Evolutionary conservation across 495 filamentous ascomycete species (phyloP), one percentile per base, ranked within the genome.

Genomic region (Terfezia claveryi): DNA sequence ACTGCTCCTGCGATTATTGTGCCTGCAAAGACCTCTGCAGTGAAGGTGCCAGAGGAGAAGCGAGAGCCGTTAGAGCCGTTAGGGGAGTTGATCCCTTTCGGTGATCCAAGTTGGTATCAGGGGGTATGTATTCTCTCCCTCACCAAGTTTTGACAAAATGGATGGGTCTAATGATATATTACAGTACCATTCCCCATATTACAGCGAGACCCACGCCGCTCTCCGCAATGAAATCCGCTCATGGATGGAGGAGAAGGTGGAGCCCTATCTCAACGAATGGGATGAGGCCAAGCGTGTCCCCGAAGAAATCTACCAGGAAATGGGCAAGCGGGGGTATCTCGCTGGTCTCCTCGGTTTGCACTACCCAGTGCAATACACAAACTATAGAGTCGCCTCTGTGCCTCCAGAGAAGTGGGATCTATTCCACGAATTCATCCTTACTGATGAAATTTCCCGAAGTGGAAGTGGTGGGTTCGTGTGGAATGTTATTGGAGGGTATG

Each of bases 381-480:
- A 79, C 10, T 72, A 83, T 64, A 68, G 74, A 0, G 77, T 94
- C 51, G 76, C 82, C 68, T 79, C 78, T 44, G 91, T 98, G 16
- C 67, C 82, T 2, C 73, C 80, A 11, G 87, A 96, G 68, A 79
- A 89, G 66, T 98, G 91, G 91, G 91, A 98, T 70, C 75, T 92
- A 20, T 98, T 95, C 77, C 91, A 98, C 70, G 91, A 98, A 71
- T 77, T 95, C 75, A 70, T 95, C 32, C 62, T 98, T 50, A 95
- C 88, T 2, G 91, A 98, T 64, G 91, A 98, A 73, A 70, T 98
- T 11, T 91, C 83, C 44, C 85, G 91, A 50, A 72, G 77, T 52
- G 91, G 80, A 27, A 89, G 83, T 54, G 91, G 91, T 64, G 91
- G 91, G 55, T 81, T 98, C 52, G 88, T 98, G n/a, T 98, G 91